Evolutionary conservation across 106 monocot species (phyloP).

Genomic region (Cymbidium sinense): DNA sequence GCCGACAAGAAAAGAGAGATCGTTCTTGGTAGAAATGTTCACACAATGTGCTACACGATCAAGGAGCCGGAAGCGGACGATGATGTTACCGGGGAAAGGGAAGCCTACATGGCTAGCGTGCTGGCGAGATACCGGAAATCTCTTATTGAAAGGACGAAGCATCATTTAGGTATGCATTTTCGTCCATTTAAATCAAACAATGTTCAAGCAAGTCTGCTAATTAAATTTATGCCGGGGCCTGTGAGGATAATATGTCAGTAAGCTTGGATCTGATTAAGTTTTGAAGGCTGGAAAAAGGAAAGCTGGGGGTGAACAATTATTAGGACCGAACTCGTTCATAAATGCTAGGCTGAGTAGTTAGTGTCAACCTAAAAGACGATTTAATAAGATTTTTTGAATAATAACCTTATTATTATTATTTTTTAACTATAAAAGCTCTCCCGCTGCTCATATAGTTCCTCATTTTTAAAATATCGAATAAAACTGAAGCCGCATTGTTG

Average conservation of each 20-base stretch:
- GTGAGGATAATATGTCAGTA: background rate
- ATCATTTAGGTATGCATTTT: conserved; percentile 12
- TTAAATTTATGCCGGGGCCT: background rate
- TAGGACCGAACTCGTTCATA: background rate
- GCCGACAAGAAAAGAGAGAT: conserved; percentile 33
- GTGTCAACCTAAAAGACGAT: background rate
- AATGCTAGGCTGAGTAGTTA: background rate
- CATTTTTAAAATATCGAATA: background rate
- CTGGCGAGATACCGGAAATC: conserved; percentile 30
- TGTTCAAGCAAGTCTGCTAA: background rate
- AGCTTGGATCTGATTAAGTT: background rate
- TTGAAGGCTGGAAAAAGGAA: background rate
- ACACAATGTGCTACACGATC: conserved; percentile 50
- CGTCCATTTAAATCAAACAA: background rate
- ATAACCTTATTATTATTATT: background rate
- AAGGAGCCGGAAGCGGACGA: conserved; percentile 82
- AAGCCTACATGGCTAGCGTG: conserved; percentile 80
- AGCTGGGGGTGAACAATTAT: background rate
- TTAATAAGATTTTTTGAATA: background rate
- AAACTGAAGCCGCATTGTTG: background rate
- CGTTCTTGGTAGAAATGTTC: conserved; percentile 75
- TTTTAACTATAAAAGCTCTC: background rate
- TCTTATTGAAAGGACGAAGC: conserved; percentile 12
- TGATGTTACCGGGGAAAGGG: conserved; percentile 63
- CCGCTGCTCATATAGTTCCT: background rate